phyloP scores from a whole-genome alignment of 2,329 filamentous ascomycete species.

The Malbranchea cinnamomea region DNA sequence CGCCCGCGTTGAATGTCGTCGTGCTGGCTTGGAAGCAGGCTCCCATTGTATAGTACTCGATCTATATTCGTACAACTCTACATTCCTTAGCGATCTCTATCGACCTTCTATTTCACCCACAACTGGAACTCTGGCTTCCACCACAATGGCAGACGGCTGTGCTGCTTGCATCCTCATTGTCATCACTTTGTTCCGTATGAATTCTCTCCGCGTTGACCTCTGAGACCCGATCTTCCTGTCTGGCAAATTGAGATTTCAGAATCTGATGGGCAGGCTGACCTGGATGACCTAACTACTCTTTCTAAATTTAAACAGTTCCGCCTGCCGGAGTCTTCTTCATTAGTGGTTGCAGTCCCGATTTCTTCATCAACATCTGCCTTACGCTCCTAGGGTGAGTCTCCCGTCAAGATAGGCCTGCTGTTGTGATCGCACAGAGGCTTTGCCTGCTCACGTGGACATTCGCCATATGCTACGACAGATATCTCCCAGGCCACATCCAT shows the following conservation, averaged over 20 bases:
- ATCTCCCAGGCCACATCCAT: constrained; percentile 63
- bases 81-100: no score
- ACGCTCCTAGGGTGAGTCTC: constrained; percentile 45
- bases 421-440: neutral
- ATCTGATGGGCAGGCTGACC: neutral
- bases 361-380: constrained; percentile 52
- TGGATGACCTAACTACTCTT: neutral
- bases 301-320: constrained; percentile 37
- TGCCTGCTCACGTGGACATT: neutral
- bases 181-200: constrained; percentile 31
- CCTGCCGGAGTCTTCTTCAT: constrained; percentile 50
- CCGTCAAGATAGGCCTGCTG: neutral
- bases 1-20: neutral
- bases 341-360: constrained; percentile 49
- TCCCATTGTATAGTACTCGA: no score
- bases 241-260: neutral
- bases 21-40: neutral
- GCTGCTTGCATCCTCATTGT: constrained; percentile 31
- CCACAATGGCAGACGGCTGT: constrained; percentile 13
- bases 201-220: constrained; percentile 8
- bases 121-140: neutral
- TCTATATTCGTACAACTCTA: no score
- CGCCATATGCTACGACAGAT: constrained; percentile 29
- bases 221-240: neutral
- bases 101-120: constrained; percentile 5